Evolutionary conservation across 257 asterid genomes (phyloP), one percentile per base, ranked within the genome.

Genomic region (Anisodus acutangulus): DNA sequence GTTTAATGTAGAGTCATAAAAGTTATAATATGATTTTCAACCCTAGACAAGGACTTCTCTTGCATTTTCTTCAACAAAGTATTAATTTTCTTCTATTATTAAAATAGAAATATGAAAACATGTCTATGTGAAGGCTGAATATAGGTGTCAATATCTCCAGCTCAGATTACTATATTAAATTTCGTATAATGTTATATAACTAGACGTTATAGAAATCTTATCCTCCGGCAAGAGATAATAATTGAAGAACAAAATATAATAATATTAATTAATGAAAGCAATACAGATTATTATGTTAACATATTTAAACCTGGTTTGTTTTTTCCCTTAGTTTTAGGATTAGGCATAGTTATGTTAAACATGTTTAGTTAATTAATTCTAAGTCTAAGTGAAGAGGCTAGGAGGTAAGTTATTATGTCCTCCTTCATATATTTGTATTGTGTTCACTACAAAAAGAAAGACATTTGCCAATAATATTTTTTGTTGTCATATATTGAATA

Each of bases 91-190:
- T 71, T 71, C 9, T 45, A 17, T 71, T 9, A 47, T 9, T 47
- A 70, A 43, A 41, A 2, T 43, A 41, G 16, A 3, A 4, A 5
- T 67, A 16, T n/a, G 9, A 4, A 45, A 13, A 4, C 9, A 17
- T 70, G 54, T 16, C 79, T 9, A 45, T 9, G 58, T n/a, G 58
- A n/a, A 72, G 53, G 59, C 39, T 10, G 9, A 17, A 47, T n/a
- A 19, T 72, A 9, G 11, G n/a, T 72, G 41, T 47, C 37, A 47
- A 45, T 72, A 45, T 43, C 58, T 71, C 41, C 9, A 66, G 45
- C 19, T 47, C 59, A 72, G 59, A 19, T 72, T 54, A 43, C 59
- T 19, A 72, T 72, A 72, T 45, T 72, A 72, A 45, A 19, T 72
- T 45, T 72, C 13, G 26, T 17, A 59, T 59, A 16, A 59, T 2